Evolutionary conservation across 2,329 filamentous ascomycete genomes (phyloP).

Genomic region (Pseudocercospora vitis): DNA sequence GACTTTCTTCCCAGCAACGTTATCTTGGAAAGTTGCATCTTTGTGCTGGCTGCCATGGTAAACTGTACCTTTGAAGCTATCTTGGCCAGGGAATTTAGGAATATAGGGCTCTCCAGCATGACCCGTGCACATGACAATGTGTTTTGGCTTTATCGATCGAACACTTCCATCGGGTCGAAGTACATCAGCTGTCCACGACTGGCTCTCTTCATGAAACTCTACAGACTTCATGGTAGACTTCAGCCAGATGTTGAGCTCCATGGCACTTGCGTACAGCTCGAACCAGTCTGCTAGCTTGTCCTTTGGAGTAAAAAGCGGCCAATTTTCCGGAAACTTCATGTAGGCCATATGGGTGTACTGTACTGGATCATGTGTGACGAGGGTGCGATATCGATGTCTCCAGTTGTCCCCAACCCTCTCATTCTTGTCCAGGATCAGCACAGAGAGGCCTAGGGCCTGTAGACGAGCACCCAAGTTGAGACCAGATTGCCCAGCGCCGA

Average conservation of each 20-base stretch:
- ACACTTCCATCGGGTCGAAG: slow-evolving; percentile 45
- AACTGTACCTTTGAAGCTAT: slow-evolving; percentile 56
- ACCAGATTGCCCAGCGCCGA: slow-evolving; percentile 44
- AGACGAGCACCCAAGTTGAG: slow-evolving; percentile 41
- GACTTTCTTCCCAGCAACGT: slow-evolving; percentile 44
- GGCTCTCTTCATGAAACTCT: slow-evolving; percentile 48
- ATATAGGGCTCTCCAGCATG: slow-evolving; percentile 65
- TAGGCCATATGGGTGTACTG: slow-evolving; percentile 63
- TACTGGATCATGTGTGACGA: slow-evolving; percentile 68
- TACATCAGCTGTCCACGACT: slow-evolving; percentile 58
- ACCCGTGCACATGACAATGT: slow-evolving; percentile 67
- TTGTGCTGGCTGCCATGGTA: slow-evolving; percentile 15
- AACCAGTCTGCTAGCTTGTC: slow-evolving; percentile 64
- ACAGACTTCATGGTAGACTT: slow-evolving; percentile 51
- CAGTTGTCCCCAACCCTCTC: slow-evolving; percentile 52
- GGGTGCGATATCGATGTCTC: slow-evolving; percentile 51
- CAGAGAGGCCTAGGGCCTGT: slow-evolving; percentile 42
- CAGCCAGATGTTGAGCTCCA: slow-evolving; percentile 65
- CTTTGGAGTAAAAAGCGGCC: slow-evolving; percentile 70
- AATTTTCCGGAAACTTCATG: slow-evolving; percentile 61
- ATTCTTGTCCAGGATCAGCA: slow-evolving; percentile 49
- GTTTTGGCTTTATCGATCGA: slow-evolving; percentile 60
- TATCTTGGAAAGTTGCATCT: slow-evolving; percentile 12
- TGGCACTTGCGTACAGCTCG: slow-evolving; percentile 61
- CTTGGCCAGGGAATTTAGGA: slow-evolving; percentile 49